Conservation (phyloP, 1,139 yeast species). For the Yamadazyma diddensiae region DNA sequence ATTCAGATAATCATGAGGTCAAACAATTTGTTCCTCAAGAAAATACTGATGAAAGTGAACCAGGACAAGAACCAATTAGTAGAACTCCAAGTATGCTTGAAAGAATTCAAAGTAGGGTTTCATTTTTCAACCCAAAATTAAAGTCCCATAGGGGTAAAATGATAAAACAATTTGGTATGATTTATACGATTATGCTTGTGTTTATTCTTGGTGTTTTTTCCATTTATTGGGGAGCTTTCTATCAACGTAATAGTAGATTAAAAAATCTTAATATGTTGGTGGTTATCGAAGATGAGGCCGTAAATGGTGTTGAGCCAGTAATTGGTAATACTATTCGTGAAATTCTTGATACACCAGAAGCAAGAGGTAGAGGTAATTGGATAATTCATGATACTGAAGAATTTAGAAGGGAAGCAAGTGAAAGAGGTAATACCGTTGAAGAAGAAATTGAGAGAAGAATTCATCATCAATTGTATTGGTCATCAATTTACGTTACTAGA, state of each 20-base stretch:
- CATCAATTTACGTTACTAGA: slow-evolving; percentile 36
- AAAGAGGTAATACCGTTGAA: slow-evolving; percentile 27
- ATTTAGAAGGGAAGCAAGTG: slow-evolving; percentile 26
- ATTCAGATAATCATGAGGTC: not conserved
- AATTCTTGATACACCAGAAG: slow-evolving; percentile 19
- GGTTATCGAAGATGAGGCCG: slow-evolving; percentile 35
- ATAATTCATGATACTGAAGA: slow-evolving; percentile 24
- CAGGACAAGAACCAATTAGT: slow-evolving; percentile 3
- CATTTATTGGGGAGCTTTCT: slow-evolving; percentile 46
- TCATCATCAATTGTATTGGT: slow-evolving; percentile 48
- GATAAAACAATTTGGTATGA: slow-evolving; percentile 15
- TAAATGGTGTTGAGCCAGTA: slow-evolving; percentile 26
- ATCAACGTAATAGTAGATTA: slow-evolving; percentile 24
- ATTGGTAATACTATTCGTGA: slow-evolving; percentile 28
- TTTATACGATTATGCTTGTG: slow-evolving; percentile 26
- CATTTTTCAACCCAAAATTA: slow-evolving; percentile 29
- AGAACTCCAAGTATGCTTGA: slow-evolving; percentile 13
- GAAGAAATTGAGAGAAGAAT: slow-evolving; percentile 32
- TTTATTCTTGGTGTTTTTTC: slow-evolving; percentile 32
- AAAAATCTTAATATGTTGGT: slow-evolving; percentile 38
- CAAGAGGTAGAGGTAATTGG: slow-evolving; percentile 39
- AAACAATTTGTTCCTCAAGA: not conserved
- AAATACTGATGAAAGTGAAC: slow-evolving; percentile 5
- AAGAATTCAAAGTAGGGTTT: slow-evolving; percentile 13
- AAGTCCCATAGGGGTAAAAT: slow-evolving; percentile 19